phyloP scores from a whole-genome alignment of 495 filamentous ascomycete genomes.

The Physcia stellaris region DNA sequence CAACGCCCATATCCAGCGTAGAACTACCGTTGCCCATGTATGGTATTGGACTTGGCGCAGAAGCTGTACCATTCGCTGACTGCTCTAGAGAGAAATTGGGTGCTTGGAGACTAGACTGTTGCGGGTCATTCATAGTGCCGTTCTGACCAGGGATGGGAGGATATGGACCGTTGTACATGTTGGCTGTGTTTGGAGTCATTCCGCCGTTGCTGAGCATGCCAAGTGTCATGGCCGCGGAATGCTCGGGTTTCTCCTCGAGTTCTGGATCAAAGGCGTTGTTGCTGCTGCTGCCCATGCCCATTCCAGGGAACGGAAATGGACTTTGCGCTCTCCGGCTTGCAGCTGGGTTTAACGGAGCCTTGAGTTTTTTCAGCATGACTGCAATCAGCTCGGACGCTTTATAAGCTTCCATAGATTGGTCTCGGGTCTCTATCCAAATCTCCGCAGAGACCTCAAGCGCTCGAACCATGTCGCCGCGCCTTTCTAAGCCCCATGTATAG shows the following conservation, averaged over 20 bases:
- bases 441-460: constrained; percentile 55
- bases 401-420: constrained; percentile 75
- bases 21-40: constrained; percentile 37
- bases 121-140: constrained; percentile 12
- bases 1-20: constrained; percentile 44
- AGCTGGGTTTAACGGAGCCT: constrained; percentile 12
- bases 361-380: constrained; percentile 68
- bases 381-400: constrained; percentile 67
- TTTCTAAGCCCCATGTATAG: constrained; percentile 56
- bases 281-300: constrained; percentile 3
- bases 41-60: constrained; percentile 28
- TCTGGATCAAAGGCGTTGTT: constrained; percentile 12
- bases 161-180: constrained; percentile 26
- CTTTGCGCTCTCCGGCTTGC: constrained; percentile 4
- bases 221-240: constrained; percentile 69
- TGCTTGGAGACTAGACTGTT: constrained; percentile 11
- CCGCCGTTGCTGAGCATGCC: constrained; percentile 64
- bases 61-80: constrained; percentile 35
- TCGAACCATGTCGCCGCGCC: constrained; percentile 60
- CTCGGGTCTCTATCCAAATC: constrained; percentile 65
- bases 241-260: constrained; percentile 35
- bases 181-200: constrained; percentile 44
- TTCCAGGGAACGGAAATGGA: constrained; percentile 9
- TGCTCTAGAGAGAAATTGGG: constrained; percentile 15
- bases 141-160: constrained; percentile 18